Evolutionary conservation across 83 land plant genomes (phyloP), one percentile per base, ranked within the genome.

Genomic region (Picea engelmannii): DNA sequence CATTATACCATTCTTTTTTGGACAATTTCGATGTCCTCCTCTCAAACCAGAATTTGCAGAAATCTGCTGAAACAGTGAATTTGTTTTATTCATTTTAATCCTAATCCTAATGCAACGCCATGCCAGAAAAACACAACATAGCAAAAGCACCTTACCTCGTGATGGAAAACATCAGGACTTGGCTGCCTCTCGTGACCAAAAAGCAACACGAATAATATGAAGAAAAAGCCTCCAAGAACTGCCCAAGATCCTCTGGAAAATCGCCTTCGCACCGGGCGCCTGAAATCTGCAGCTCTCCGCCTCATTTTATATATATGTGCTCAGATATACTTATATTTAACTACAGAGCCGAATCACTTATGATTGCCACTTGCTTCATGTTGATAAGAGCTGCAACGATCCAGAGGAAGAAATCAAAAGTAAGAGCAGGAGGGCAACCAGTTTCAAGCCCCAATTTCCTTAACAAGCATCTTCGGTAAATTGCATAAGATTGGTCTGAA

Each of bases 241-340:
- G n/a, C 44, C 76, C 76, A 71, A 71, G 44, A 71, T 71, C 76
- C 52, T 18, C 76, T 21, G 38, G 58, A 73, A 11, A 73, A 44
- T 10, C 47, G 55, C 76, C 55, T 73, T 25, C 76, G 76, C 76
- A 44, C 76, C 21, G 76, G 76, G 58, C 76, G 76, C 58, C 76
- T 44, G 55, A n/a, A n/a, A n/a, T n/a, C n/a, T n/a, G n/a, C n/a
- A n/a, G n/a, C n/a, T n/a, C n/a, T n/a, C n/a, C n/a, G n/a, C n/a
- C n/a, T n/a, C n/a, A n/a, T n/a, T 47, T 52, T 73, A n/a, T 73
- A 47, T 12, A 13, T 12, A 55, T 55, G 17, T 27, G 18, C 47
- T 42, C 20, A 17, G 18, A 55, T 55, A 55, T 55, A 55, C 3
- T 12, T 35, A 44, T n/a, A n/a, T 21, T 44, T 21, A 4, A 18